Evolutionary conservation across 345 rosid species (phyloP).

Genomic region (Salix suchowensis): DNA sequence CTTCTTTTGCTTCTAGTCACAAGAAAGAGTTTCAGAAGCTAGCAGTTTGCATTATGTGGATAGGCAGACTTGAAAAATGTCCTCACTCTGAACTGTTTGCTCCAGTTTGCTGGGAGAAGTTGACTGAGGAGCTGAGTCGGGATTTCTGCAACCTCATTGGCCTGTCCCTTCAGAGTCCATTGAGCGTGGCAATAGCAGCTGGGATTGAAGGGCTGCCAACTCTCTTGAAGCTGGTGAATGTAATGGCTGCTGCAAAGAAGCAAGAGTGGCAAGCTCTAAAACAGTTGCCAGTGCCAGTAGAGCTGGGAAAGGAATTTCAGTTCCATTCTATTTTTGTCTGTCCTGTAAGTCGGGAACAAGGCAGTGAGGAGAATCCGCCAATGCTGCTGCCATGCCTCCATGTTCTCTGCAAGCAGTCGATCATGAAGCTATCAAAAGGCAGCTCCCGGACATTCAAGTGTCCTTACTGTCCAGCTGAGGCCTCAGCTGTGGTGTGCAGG

Average conservation of each 20-base stretch:
- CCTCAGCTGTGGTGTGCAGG: constrained; percentile 41
- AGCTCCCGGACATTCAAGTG: constrained; percentile 52
- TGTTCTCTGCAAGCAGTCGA: constrained; percentile 71
- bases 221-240: constrained; percentile 61
- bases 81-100: constrained; percentile 48
- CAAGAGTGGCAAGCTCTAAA: constrained; percentile 63
- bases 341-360: constrained; percentile 69
- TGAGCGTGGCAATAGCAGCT: constrained; percentile 53
- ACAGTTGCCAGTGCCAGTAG: constrained; percentile 58
- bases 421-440: constrained; percentile 57
- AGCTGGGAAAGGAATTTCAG: constrained; percentile 56
- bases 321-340: constrained; percentile 71
- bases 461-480: constrained; percentile 58
- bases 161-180: constrained; percentile 46
- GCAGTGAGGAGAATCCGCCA: constrained; percentile 67
- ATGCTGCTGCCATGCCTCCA: constrained; percentile 65
- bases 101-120: constrained; percentile 43
- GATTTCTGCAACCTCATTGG: constrained; percentile 52
- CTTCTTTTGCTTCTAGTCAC: constrained; percentile 38
- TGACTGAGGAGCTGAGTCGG: constrained; percentile 42
- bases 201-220: constrained; percentile 62
- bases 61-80: constrained; percentile 46
- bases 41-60: constrained; percentile 48
- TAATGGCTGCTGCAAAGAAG: constrained; percentile 61
- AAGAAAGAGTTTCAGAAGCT: constrained; percentile 46